Evolutionary conservation across 108 stramenopile species (phyloP).

Genomic region (Schizochytrium sp.): DNA sequence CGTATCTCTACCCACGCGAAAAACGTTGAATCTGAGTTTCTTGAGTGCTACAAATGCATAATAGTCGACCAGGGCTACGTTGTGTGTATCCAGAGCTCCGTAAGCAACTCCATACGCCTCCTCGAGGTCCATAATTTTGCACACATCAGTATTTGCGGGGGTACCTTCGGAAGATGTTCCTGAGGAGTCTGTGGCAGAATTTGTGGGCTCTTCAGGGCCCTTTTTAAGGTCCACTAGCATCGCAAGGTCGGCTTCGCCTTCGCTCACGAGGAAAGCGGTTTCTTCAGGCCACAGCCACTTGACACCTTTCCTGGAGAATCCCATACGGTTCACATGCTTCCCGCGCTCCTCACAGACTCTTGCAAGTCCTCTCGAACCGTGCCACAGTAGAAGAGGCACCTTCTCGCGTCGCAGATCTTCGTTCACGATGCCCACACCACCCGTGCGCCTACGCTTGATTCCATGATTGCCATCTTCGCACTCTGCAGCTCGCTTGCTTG

Average conservation of each 20-base stretch:
- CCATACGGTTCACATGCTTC: constrained; percentile 59
- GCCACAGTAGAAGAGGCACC: constrained; percentile 30
- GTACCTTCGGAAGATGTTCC: not conserved
- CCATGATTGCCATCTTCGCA: too few species aligned
- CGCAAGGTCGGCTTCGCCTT: constrained; percentile 44
- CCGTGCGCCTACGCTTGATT: not conserved
- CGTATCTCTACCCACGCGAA: not conserved
- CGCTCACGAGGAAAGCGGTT: constrained; percentile 40
- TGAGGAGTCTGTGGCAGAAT: not conserved
- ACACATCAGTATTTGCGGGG: not conserved
- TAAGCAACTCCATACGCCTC: constrained; percentile 27
- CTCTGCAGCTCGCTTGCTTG: too few species aligned
- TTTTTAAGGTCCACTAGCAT: not conserved
- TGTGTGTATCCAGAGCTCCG: not conserved
- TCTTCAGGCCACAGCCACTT: constrained; percentile 52
- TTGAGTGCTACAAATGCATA: constrained; percentile 45
- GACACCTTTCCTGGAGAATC: not conserved
- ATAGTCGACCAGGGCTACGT: constrained; percentile 22
- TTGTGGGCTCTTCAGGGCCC: constrained; percentile 10
- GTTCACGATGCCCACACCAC: not conserved
- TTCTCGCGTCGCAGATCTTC: not conserved
- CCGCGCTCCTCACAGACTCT: constrained; percentile 15
- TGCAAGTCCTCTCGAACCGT: not conserved
- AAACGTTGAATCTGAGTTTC: constrained; percentile 54
- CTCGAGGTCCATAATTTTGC: not conserved